Percentiles rank a stretch among this genome's conserved stretches.
Evolutionary conservation across 441 rosid genomes (phyloP).

Genomic region (Mallotus repandus): DNA sequence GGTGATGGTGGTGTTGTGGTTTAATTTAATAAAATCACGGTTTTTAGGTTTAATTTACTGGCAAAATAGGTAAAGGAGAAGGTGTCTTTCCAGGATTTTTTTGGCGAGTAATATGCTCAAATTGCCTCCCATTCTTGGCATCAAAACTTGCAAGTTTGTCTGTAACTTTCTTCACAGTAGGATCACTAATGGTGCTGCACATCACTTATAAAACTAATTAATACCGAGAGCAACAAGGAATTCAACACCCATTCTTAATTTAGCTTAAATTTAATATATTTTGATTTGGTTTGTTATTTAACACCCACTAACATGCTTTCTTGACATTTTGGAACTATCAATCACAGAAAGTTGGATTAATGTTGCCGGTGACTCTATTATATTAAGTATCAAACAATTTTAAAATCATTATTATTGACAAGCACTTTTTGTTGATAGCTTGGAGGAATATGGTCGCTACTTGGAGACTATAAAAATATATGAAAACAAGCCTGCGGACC

Average conservation of each 20-base stretch:
- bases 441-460: slow-evolving; percentile 95
- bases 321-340: slow-evolving; percentile 1
- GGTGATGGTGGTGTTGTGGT: not conserved
- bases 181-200: slow-evolving; percentile 94
- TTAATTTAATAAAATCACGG: not conserved
- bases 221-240: slow-evolving; percentile 94
- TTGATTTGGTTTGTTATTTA: not conserved
- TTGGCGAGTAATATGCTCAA: slow-evolving; percentile 87
- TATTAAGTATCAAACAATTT: not conserved
- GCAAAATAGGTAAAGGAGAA: slow-evolving; percentile 44
- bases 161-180: slow-evolving; percentile 93
- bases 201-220: slow-evolving; percentile 99
- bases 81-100: slow-evolving; percentile 97
- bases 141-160: slow-evolving; percentile 97
- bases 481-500: slow-evolving; percentile 95
- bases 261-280: too few relatives aligned
- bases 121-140: slow-evolving; percentile 94
- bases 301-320: too few relatives aligned
- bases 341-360: not conserved
- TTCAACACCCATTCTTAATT: not conserved
- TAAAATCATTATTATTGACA: slow-evolving; percentile 17
- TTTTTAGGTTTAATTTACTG: slow-evolving; percentile 10
- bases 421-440: slow-evolving; percentile 44
- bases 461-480: slow-evolving; percentile 94
- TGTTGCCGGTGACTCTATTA: slow-evolving; percentile 11